Percentiles rank a stretch among this genome's conserved stretches.
Conservation (phyloP, 768 basidiomycete genomes). For the Phaffia tasmanica region DNA sequence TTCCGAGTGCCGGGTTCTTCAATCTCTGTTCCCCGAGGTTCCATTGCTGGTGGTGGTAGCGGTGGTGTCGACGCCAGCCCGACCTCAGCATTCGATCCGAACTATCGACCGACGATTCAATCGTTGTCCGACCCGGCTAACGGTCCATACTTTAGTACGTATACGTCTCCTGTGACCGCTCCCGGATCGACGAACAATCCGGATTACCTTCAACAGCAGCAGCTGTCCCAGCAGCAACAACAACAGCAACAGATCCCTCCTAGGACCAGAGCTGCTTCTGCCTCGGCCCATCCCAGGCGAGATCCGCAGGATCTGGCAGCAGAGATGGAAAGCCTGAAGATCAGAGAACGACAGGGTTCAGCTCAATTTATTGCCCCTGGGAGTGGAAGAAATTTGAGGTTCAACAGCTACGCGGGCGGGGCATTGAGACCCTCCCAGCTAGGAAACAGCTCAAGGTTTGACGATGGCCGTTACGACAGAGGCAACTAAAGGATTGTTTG, state of each 20-base stretch:
- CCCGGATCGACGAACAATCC: slow-evolving; percentile 3
- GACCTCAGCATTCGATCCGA: slow-evolving; percentile 23
- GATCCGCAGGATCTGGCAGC: slow-evolving; percentile 13
- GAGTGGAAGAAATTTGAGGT: no score
- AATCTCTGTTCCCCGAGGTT: slow-evolving; percentile 10
- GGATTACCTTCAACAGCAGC: slow-evolving; percentile 22
- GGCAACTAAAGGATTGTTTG: no score
- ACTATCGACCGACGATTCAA: slow-evolving; percentile 17
- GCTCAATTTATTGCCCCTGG: no score
- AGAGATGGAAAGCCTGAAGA: slow-evolving; percentile 19
- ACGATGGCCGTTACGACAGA: no score
- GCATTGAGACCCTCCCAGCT: no score
- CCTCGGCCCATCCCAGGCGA: slow-evolving; percentile 16
- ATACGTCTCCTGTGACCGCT: slow-evolving; percentile 19
- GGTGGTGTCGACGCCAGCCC: neutral
- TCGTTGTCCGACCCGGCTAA: slow-evolving; percentile 16
- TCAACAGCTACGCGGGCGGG: no score
- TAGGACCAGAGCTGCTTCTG: slow-evolving; percentile 17
- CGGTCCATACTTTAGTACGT: slow-evolving; percentile 17
- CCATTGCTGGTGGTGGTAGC: no score
- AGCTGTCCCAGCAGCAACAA: slow-evolving; percentile 12
- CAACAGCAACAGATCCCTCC: slow-evolving; percentile 16
- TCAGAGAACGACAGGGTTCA: neutral
- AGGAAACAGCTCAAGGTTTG: no score
- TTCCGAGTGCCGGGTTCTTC: slow-evolving; percentile 4